Evolutionary conservation across 192 early-diverging fungal species (phyloP).

Genomic region (Coemansia sp.): DNA sequence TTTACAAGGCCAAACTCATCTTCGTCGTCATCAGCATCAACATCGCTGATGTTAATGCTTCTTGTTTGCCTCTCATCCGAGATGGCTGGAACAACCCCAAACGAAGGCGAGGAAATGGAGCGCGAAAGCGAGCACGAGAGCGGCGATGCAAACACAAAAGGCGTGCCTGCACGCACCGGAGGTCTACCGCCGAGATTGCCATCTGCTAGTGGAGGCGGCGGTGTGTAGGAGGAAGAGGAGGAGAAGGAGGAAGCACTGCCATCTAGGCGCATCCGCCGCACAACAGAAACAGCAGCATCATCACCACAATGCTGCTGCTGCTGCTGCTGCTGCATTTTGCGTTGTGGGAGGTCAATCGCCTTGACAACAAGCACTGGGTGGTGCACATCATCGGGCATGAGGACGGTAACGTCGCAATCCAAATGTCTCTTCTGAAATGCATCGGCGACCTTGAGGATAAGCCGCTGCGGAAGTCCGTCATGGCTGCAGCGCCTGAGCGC

Average conservation of each 20-base stretch:
- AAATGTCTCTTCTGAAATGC: conserved; percentile 11
- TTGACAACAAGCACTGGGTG: conserved; percentile 47
- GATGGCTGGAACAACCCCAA: neutral
- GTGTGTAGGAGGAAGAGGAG: neutral
- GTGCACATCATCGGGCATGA: conserved; percentile 46
- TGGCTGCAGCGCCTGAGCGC: conserved; percentile 39
- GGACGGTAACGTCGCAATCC: conserved; percentile 52
- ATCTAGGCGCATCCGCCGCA: conserved; percentile 19
- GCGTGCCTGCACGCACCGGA: conserved; percentile 3
- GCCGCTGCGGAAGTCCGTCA: conserved; percentile 46
- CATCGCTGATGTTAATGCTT: neutral
- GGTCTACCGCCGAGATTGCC: neutral
- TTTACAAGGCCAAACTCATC: neutral
- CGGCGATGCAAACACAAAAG: neutral
- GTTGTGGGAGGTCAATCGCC: conserved; percentile 27
- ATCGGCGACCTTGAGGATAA: conserved; percentile 29
- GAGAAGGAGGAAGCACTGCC: no score
- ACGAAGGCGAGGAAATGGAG: neutral
- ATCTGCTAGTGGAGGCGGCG: neutral
- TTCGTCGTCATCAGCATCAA: conserved; percentile 2
- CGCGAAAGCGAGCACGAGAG: neutral
- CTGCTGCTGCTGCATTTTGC: conserved; percentile 8
- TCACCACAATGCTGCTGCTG: neutral
- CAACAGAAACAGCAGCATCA: neutral
- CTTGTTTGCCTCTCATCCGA: neutral